phyloP scores from a whole-genome alignment of 768 basidiomycete species.

The Coprinopsis cinerea region DNA sequence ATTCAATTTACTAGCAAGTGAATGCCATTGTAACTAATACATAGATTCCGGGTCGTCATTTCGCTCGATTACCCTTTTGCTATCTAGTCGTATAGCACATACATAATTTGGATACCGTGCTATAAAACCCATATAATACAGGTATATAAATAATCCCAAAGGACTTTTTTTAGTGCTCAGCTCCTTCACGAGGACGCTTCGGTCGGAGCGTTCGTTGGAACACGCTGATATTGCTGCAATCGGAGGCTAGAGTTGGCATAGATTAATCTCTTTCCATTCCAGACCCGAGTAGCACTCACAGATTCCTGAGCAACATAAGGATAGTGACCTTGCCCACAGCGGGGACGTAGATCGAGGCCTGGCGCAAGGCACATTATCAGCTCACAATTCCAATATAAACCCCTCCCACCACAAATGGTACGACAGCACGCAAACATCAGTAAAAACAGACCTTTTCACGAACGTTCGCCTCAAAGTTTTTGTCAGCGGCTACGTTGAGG shows the following conservation, averaged over 20 bases:
- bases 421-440: background rate
- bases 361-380: background rate
- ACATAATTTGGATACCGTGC: constrained; percentile 18
- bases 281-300: constrained; percentile 46
- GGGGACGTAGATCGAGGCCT: constrained; percentile 94
- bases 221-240: constrained; percentile 46
- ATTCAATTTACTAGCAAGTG: no score
- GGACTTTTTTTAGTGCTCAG: background rate
- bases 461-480: constrained; percentile 94
- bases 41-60: constrained; percentile 20
- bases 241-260: constrained; percentile 37
- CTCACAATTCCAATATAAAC: background rate
- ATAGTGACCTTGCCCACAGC: constrained; percentile 98
- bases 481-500: constrained; percentile 89
- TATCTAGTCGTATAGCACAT: constrained; percentile 6
- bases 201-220: constrained; percentile 12
- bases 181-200: background rate
- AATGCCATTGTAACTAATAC: constrained; percentile 28
- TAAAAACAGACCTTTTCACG: constrained; percentile 77
- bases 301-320: constrained; percentile 91
- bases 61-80: background rate
- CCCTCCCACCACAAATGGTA: no score
- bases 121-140: constrained; percentile 25
- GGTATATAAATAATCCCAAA: background rate
- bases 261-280: constrained; percentile 1